phyloP scores from a whole-genome alignment of 169 alveolate genomes.

The Babesia ovis region DNA sequence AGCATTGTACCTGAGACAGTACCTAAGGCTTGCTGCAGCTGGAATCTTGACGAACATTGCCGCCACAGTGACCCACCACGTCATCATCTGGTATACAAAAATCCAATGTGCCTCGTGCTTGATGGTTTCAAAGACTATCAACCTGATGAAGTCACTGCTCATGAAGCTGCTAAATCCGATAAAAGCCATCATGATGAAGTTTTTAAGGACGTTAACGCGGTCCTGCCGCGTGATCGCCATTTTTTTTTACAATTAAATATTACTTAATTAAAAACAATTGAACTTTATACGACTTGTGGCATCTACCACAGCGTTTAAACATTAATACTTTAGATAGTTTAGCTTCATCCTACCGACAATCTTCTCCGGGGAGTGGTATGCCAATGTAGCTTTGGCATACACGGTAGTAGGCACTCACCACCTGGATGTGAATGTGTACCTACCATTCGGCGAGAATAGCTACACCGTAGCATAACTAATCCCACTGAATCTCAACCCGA shows the following conservation, averaged over 20 bases:
- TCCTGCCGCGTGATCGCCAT: slow-evolving; percentile 38
- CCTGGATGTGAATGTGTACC: background rate
- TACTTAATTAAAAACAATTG: no score
- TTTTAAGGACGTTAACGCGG: slow-evolving; percentile 32
- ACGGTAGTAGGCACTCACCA: background rate
- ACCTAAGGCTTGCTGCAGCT: slow-evolving; percentile 35
- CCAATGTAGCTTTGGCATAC: background rate
- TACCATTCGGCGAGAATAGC: background rate
- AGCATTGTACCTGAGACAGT: slow-evolving; percentile 34
- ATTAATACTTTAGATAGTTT: no score
- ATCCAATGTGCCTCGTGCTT: slow-evolving; percentile 33
- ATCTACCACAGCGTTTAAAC: no score
- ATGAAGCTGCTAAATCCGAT: slow-evolving; percentile 44
- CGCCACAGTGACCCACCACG: slow-evolving; percentile 11
- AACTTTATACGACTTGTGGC: no score
- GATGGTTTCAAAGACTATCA: slow-evolving; percentile 28
- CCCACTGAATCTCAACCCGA: no score
- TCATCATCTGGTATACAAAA: slow-evolving; percentile 16
- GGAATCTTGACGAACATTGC: slow-evolving; percentile 27
- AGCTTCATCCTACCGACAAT: no score
- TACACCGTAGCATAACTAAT: no score
- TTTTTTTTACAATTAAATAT: no score
- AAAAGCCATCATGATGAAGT: slow-evolving; percentile 21
- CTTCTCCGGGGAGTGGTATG: background rate
- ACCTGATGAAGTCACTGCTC: slow-evolving; percentile 52